These are phyloP conservation scores for Glycine tomentella DNA, from an alignment of 306 rosid species.

Conservation along the genomic window DNA sequence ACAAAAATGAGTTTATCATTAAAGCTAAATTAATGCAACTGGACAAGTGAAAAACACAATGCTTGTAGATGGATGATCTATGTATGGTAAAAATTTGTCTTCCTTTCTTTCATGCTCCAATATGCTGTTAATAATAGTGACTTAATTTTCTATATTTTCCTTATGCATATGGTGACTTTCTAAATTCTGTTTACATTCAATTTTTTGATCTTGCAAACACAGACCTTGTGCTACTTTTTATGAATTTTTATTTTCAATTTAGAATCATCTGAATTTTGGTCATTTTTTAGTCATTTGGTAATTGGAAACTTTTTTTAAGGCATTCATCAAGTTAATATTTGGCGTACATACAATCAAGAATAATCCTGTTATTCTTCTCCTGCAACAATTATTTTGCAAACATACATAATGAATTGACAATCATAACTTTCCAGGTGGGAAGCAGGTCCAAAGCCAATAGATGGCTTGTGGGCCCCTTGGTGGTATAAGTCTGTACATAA, in stretches of 20 bases:
- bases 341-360: slow-evolving; percentile 19
- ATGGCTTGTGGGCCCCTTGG: slow-evolving; percentile 92
- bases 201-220: not conserved
- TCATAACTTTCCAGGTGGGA: slow-evolving; percentile 70
- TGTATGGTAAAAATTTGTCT: no score
- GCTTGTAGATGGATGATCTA: no score
- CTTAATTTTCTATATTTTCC: no score
- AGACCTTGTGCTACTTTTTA: not conserved
- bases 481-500: slow-evolving; percentile 73
- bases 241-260: not conserved
- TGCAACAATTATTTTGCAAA: slow-evolving; percentile 21
- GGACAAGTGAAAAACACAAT: slow-evolving; percentile 2
- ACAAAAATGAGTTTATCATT: not conserved
- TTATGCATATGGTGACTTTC: no score
- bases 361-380: not conserved
- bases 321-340: slow-evolving; percentile 11
- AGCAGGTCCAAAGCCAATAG: slow-evolving; percentile 79
- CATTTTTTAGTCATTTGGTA: not conserved
- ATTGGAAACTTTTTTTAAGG: not conserved
- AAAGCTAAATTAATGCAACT: not conserved
- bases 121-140: no score
- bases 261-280: not conserved
- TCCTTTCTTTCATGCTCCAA: no score
- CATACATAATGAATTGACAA: slow-evolving; percentile 42
- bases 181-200: no score